Evolutionary conservation across 179 eudicot genomes (phyloP).

Genomic region (Nepenthes alata): DNA sequence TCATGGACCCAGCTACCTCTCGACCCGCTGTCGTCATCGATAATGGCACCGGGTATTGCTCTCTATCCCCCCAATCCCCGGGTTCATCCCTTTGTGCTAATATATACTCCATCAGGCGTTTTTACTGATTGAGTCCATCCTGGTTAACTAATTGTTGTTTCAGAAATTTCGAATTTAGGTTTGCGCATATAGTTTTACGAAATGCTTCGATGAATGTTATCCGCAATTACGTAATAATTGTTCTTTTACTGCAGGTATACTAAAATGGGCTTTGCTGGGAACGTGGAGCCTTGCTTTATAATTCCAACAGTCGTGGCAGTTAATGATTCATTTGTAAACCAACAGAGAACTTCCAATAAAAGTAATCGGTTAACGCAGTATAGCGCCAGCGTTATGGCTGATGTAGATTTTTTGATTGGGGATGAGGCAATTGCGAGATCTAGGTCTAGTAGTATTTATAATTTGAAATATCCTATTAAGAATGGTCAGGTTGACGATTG

Average conservation of each 20-base stretch:
- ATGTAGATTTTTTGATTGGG: conserved; percentile 80
- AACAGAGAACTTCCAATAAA: conserved; percentile 46
- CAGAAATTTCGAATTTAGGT: neutral
- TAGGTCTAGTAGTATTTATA: conserved; percentile 62
- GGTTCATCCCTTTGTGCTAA: too few species aligned
- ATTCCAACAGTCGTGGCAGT: conserved; percentile 75
- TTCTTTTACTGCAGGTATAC: conserved; percentile 56
- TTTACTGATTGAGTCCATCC: neutral
- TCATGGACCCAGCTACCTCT: conserved; percentile 60
- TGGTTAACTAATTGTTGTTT: conserved; percentile 13
- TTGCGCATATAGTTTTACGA: conserved; percentile 18
- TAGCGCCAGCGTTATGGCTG: conserved; percentile 95
- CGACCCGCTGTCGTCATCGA: conserved; percentile 91
- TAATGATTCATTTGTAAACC: conserved; percentile 72
- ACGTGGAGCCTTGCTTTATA: conserved; percentile 83
- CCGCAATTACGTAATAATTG: conserved; percentile 5
- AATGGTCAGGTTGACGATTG: conserved; percentile 88
- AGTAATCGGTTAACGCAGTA: conserved; percentile 70
- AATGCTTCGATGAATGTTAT: conserved; percentile 11
- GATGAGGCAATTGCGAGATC: conserved; percentile 79
- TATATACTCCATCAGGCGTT: too few species aligned
- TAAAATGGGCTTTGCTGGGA: conserved; percentile 96
- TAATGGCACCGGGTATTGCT: conserved; percentile 76
- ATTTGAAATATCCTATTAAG: conserved; percentile 62
- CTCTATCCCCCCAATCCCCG: neutral